Evolutionary conservation across 2,329 filamentous ascomycete genomes (phyloP).

Genomic region (Ascochyta fabae): DNA sequence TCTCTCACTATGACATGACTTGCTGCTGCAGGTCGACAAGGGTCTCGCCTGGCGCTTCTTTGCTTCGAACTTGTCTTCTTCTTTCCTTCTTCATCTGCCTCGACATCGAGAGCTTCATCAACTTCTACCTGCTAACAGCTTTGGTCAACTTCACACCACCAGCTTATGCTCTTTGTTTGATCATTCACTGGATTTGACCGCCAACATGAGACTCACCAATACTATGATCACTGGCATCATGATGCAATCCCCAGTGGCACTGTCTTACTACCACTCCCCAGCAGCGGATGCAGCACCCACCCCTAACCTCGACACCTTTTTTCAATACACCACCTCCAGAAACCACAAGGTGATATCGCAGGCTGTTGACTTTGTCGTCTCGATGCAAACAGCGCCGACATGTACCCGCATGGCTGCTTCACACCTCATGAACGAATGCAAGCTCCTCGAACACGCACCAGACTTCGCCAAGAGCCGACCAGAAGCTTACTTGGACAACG

Average conservation of each 20-base stretch:
- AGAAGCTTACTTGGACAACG: slow-evolving; percentile 43
- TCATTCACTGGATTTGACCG: neutral
- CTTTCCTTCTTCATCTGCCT: neutral
- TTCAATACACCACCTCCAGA: slow-evolving; percentile 31
- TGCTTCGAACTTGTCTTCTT: neutral
- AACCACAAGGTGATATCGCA: slow-evolving; percentile 33
- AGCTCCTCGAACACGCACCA: slow-evolving; percentile 51
- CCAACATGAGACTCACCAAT: slow-evolving; percentile 1
- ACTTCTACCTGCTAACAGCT: neutral
- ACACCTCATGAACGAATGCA: slow-evolving; percentile 61
- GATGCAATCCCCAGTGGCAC: slow-evolving; percentile 1
- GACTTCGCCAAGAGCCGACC: slow-evolving; percentile 34
- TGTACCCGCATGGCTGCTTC: slow-evolving; percentile 62
- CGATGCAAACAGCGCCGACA: slow-evolving; percentile 38
- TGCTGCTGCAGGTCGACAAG: neutral
- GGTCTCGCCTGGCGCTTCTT: neutral
- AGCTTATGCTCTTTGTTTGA: neutral
- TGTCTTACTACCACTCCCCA: slow-evolving; percentile 25
- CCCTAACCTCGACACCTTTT: slow-evolving; percentile 26
- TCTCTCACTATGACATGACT: slow-evolving; percentile 21
- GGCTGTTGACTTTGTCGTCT: slow-evolving; percentile 32
- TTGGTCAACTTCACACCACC: neutral
- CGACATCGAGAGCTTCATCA: neutral
- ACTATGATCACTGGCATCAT: neutral
- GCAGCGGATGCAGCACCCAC: slow-evolving; percentile 21